A percentile compares a stretch with the other conserved stretches of the same genome.
These are phyloP conservation scores for Phytophthora rubi DNA, from an alignment of 352 stramenopile genomes.

Conservation along the genomic window DNA sequence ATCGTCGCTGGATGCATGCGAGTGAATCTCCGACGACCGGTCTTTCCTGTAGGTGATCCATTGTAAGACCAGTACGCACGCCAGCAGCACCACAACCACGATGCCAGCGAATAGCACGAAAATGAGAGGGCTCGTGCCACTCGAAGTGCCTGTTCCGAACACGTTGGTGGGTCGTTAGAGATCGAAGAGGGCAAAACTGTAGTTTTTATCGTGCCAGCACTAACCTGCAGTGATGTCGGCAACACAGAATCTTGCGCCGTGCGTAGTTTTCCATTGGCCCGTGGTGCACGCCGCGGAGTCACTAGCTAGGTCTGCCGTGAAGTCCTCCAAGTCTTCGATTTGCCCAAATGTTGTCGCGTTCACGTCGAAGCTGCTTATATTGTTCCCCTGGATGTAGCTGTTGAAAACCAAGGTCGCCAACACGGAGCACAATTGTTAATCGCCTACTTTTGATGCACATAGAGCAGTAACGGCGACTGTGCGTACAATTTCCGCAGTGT, in stretches of 20 bases:
- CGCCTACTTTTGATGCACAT: background rate
- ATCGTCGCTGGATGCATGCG: constrained; percentile 4
- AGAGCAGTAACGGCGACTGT: background rate
- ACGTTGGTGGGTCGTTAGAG: background rate
- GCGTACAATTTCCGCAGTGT: constrained; percentile 36
- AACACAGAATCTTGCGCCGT: constrained; percentile 41
- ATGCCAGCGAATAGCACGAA: constrained; percentile 30
- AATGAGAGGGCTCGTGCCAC: constrained; percentile 22
- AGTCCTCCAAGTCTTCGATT: constrained; percentile 31
- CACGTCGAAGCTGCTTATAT: constrained; percentile 38
- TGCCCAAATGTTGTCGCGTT: constrained; percentile 24
- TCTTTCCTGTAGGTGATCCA: constrained; percentile 26
- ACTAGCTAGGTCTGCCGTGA: constrained; percentile 25
- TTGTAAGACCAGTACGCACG: constrained; percentile 30
- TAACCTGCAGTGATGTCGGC: constrained; percentile 15
- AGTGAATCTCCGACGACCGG: constrained; percentile 20
- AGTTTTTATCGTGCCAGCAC: background rate
- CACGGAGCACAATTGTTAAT: background rate
- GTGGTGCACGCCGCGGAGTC: constrained; percentile 13
- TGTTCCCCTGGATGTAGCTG: constrained; percentile 41
- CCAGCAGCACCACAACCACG: constrained; percentile 39
- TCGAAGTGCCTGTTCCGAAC: constrained; percentile 7
- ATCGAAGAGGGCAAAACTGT: too few relatives aligned
- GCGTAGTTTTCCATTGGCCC: constrained; percentile 32
- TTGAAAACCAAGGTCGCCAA: background rate